Base-by-base conservation (phyloP, 2,329 filamentous ascomycete species). In the Stachybotrys chartarum region DNA sequence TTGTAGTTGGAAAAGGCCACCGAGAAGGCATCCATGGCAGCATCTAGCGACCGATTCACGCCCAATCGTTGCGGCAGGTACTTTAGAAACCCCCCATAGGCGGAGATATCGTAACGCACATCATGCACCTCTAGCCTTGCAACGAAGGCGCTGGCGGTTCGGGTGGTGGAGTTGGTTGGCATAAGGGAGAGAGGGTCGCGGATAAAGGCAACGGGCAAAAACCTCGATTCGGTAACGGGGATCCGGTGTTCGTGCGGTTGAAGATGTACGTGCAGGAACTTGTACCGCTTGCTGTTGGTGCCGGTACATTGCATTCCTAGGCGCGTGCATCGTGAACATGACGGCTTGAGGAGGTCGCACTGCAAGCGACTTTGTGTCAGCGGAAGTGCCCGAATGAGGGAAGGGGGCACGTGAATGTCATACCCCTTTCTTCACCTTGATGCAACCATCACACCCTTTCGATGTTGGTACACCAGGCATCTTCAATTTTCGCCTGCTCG, bases 251-350 rank as follows among this genome's bases (percentile, higher is more conserved):
- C 17, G 3, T 42, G 35, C 16, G 45, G 16, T 24, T 42, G 32
- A 12, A 17, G 14, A 10, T 11, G n/a, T n/a, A n/a, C 46, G 8
- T 49, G 44, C 32, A 52, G 30, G 60, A 77, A 77, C 61, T 73
- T 76, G 64, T 65, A 77, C 51, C 75, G 64, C 53, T 68, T 64
- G 57, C 71, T 62, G 8, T 74, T 74, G 5, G 67, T 67, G 12
- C 75, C 75, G 17, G 72, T 56, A 57, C 75, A 77, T n/a, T 57
- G 59, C 5, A 76, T 67, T 16, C 66, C 62, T 6, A 75, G 62
- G 31, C 74, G 72, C n/a, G 64, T 56, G 56, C 75, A 77, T 66
- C 74, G 65, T 5, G 70, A 68, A 56, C 74, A 76, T 7, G 65
- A 48, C 5, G 72, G 71, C 52, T 63, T 64, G 48, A 61, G 63